Evolutionary conservation across 306 rosid species (phyloP).

Genomic region (Calophaca sinica): DNA sequence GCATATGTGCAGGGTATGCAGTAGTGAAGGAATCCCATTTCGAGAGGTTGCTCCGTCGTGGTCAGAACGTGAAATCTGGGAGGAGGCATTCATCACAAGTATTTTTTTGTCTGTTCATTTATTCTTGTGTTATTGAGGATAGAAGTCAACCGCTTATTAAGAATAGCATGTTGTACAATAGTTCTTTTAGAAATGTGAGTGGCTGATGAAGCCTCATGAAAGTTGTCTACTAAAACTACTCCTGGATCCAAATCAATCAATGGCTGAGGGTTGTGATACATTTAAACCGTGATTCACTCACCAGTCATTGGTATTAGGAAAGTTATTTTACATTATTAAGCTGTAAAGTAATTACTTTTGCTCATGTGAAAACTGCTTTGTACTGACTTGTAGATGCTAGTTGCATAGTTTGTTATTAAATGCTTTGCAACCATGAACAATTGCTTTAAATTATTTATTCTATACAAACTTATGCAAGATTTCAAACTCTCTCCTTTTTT

Average conservation of each 20-base stretch:
- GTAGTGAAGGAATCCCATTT: constrained; percentile 72
- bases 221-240: constrained; percentile 13
- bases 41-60: constrained; percentile 85
- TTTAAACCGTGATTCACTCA: constrained; percentile 24
- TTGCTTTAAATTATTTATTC: constrained; percentile 32
- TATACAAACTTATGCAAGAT: neutral
- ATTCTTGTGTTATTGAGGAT: constrained; percentile 37
- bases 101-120: constrained; percentile 40
- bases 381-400: constrained; percentile 1
- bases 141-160: constrained; percentile 29
- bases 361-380: neutral
- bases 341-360: neutral
- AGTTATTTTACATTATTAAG: constrained; percentile 15
- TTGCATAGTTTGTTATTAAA: neutral
- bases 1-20: constrained; percentile 65
- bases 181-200: constrained; percentile 36
- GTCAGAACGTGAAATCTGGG: constrained; percentile 78
- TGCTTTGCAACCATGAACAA: neutral
- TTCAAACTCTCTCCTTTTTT: neutral
- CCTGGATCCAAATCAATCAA: constrained; percentile 35
- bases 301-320: neutral
- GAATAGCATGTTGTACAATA: constrained; percentile 1
- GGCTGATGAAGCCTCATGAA: constrained; percentile 27
- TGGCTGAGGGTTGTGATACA: neutral
- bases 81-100: constrained; percentile 93